Evolutionary conservation across 257 asterid species (phyloP).

Genomic region (Thymus quinquecostatus): DNA sequence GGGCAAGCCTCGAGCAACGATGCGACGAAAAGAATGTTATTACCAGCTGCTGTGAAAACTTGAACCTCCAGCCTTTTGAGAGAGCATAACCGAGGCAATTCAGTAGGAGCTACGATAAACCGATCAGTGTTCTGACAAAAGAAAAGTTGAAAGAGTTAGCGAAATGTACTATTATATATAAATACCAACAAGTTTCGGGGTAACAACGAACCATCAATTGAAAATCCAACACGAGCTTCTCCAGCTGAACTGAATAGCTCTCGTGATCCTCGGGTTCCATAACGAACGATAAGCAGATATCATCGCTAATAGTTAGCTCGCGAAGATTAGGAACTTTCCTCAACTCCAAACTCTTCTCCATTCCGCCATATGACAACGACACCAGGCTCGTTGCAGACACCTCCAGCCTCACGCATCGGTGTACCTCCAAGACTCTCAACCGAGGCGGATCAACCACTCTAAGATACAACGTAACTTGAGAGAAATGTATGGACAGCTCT

Average conservation of each 20-base stretch:
- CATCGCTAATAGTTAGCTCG: background rate
- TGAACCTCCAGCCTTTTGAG: background rate
- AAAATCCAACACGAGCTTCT: too few species aligned
- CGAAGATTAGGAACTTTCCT: background rate
- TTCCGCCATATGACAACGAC: background rate
- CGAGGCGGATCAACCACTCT: slow-evolving; percentile 6
- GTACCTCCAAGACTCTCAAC: background rate
- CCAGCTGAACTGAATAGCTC: too few species aligned
- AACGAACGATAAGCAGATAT: background rate
- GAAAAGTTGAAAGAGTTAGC: background rate
- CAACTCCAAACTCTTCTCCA: background rate
- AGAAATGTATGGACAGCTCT: background rate
- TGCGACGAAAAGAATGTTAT: background rate
- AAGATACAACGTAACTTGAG: background rate
- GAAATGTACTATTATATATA: background rate
- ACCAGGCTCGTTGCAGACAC: background rate
- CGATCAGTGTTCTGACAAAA: background rate
- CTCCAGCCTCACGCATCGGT: background rate
- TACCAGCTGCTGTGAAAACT: background rate
- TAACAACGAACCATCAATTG: background rate
- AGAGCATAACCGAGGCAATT: background rate
- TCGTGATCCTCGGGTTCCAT: too few species aligned
- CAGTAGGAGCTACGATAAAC: too few species aligned
- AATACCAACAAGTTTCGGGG: too few species aligned
- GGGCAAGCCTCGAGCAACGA: background rate